phyloP scores from a whole-genome alignment of 176 grass and related monocot genomes.

The Coix lacrymajobi region DNA sequence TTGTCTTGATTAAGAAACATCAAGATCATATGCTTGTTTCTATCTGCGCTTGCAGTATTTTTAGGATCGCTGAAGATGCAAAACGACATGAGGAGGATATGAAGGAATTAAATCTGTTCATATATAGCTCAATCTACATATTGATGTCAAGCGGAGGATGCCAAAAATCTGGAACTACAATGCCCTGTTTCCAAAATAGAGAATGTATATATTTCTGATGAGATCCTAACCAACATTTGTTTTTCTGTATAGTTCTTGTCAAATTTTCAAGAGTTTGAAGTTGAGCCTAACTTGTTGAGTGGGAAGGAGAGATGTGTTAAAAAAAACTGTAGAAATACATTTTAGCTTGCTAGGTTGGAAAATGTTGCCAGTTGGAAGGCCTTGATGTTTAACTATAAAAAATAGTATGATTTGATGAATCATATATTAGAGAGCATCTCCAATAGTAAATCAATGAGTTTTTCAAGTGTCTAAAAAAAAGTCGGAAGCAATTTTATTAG shows the following conservation, averaged over 20 bases:
- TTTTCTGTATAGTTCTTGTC: neutral
- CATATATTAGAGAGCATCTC: too few relatives aligned
- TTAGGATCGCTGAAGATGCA: neutral
- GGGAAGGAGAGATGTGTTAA: neutral
- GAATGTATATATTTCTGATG: neutral
- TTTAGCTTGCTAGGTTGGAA: neutral
- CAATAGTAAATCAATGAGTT: too few relatives aligned
- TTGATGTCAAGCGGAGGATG: neutral
- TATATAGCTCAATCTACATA: neutral
- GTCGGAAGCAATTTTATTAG: too few relatives aligned
- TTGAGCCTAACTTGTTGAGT: neutral
- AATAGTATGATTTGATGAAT: neutral
- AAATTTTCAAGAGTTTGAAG: neutral
- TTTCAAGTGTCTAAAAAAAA: too few relatives aligned
- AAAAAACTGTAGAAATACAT: neutral
- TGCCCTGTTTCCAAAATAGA: neutral
- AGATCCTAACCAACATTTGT: neutral
- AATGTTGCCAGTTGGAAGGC: neutral
- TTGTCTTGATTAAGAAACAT: neutral
- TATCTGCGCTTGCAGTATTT: neutral
- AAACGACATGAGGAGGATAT: neutral
- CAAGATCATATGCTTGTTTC: neutral
- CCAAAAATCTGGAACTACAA: neutral
- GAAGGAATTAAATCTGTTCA: neutral
- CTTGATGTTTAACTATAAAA: neutral